Conservation (phyloP, 768 basidiomycete species). For the Kwoniella sp. region DNA sequence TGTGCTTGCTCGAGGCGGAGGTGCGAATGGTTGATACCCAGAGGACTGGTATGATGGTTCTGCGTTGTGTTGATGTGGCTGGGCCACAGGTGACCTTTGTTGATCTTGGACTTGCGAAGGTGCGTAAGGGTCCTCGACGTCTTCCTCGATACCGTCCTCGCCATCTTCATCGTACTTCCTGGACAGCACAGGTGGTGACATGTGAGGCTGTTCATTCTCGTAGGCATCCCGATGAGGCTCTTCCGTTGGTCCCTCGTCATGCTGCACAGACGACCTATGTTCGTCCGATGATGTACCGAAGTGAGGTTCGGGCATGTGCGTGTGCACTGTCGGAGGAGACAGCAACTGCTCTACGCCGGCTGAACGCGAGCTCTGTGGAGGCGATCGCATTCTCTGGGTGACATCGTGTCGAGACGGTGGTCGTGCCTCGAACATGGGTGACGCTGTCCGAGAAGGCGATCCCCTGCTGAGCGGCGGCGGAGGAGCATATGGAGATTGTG, state of each 20-base stretch:
- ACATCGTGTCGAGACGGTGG: constrained; percentile 17
- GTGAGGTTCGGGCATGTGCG: not conserved
- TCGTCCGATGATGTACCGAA: not conserved
- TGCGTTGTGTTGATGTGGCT: not conserved
- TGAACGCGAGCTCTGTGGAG: constrained; percentile 5
- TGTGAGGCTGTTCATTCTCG: not conserved
- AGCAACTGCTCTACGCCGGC: constrained; percentile 7
- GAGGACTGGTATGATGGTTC: not conserved
- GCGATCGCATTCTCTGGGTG: constrained; percentile 11
- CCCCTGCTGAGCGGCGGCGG: constrained; percentile 19
- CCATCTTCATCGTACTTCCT: constrained; percentile 21
- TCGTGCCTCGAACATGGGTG: constrained; percentile 20
- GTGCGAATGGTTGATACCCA: not conserved
- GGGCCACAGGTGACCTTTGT: not conserved
- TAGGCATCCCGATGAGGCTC: not conserved
- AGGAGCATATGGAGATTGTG: constrained; percentile 9
- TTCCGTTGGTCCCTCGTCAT: not conserved
- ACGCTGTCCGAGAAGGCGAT: constrained; percentile 9
- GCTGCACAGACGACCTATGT: not conserved
- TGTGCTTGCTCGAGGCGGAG: not conserved
- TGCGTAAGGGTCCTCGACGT: constrained; percentile 6
- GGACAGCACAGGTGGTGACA: constrained; percentile 18
- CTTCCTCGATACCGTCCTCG: constrained; percentile 7
- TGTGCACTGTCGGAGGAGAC: constrained; percentile 5
- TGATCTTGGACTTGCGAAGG: not conserved